Base-by-base conservation (phyloP, 1,139 yeast species). In the Candida gigantensis region DNA sequence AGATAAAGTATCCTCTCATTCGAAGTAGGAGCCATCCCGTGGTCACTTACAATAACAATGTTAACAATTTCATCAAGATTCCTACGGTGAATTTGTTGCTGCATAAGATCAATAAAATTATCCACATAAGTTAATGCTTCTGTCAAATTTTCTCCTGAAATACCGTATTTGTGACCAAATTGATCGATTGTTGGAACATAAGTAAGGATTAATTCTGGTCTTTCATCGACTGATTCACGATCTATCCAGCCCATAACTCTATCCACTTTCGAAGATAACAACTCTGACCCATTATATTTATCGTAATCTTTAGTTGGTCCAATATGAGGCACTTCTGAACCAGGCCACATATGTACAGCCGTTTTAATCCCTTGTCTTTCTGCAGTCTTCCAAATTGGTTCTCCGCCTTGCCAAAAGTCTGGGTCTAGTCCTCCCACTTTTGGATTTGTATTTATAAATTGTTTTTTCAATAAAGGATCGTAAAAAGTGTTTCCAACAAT, bases 301-400 rank as follows among this genome's bases (percentile, higher is more conserved):
- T 84, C 92, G 24, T 79, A 77, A 35, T 68, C 72, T 39, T 65
- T 47, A 7, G 31, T 31, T 3, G 84, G 84, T n/a, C 65, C 69
- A 43, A 60, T 65, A 3, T 78, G 68, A 36, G 70, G 73, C 3
- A 83, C 94, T 50, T 87, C 95, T 43, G 89, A 81, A 1, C 96
- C 96, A 0, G 97, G 96, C 95, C 95, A 89, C 96, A 89, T 88
- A 57, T 89, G 96, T n/a, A 87, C 82, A 0, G 94, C 95, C 2
- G 84, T 66, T 10, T 67, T 67, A 4, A 85, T 74, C 1, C 80
- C 82, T 43, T 84, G 85, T n/a, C 58, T 57, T 17, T 67, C 66
- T 0, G 94, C 89, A 0, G 95, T 85, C 30, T 71, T 65, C 97
- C 97, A 89, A 18, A 89, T 57, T 0, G 97, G 95, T 53, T 86